Evolutionary conservation across 2,329 filamentous ascomycete genomes (phyloP).

Genomic region (Fusarium palustre): DNA sequence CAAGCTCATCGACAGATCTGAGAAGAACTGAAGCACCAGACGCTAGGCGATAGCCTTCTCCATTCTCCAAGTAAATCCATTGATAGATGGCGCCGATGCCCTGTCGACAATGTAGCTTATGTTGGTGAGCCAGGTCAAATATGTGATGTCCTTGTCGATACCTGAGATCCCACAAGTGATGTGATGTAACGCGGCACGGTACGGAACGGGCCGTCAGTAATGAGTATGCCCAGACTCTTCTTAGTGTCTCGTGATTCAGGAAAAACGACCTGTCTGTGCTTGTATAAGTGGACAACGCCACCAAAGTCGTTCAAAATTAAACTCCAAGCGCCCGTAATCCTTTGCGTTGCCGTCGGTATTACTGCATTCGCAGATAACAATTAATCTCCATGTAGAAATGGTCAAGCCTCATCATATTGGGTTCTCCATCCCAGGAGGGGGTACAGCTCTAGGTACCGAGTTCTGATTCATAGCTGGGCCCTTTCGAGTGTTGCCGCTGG

Average conservation of each 20-base stretch:
- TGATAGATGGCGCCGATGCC: slow-evolving; percentile 3
- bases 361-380: not conserved
- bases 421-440: slow-evolving; percentile 58
- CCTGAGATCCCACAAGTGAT: slow-evolving; percentile 32
- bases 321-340: not conserved
- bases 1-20: not conserved
- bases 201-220: slow-evolving; percentile 42
- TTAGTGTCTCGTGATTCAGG: slow-evolving; percentile 9
- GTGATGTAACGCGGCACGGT: slow-evolving; percentile 8
- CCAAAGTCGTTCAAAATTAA: not conserved
- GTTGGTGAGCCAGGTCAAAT: slow-evolving; percentile 13
- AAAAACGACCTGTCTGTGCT: not conserved
- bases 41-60: slow-evolving; percentile 2
- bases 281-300: slow-evolving; percentile 6
- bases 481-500: slow-evolving; percentile 52
- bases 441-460: slow-evolving; percentile 35
- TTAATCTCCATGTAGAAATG: slow-evolving; percentile 11
- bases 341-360: not conserved
- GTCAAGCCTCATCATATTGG: slow-evolving; percentile 51
- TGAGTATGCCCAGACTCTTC: slow-evolving; percentile 25
- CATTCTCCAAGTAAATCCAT: not conserved
- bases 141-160: slow-evolving; percentile 24
- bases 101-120: slow-evolving; percentile 6
- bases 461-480: slow-evolving; percentile 43
- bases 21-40: not conserved